Percentiles rank a stretch among this genome's conserved stretches.
Evolutionary conservation across 2,329 filamentous ascomycete genomes (phyloP).

Genomic region (Chalaropsis thielavioides): DNA sequence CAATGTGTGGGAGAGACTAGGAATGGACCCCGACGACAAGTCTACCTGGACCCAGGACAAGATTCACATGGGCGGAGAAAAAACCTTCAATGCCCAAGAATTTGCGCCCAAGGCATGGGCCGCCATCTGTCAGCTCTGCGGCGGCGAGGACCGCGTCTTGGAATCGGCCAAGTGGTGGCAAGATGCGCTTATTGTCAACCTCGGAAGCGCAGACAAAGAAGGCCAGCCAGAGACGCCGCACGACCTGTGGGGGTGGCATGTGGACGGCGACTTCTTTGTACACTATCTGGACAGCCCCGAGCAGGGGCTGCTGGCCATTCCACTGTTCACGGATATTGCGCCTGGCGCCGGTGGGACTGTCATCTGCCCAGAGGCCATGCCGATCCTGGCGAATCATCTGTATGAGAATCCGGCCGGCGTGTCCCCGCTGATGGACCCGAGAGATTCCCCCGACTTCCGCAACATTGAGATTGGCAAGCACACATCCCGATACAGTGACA

Average conservation of each 20-base stretch:
- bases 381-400: constrained; percentile 41
- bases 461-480: constrained; percentile 26
- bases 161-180: constrained; percentile 42
- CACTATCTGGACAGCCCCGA: constrained; percentile 58
- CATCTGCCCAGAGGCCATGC: constrained; percentile 46
- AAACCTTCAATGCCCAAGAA: constrained; percentile 35
- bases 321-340: constrained; percentile 49
- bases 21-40: constrained; percentile 48
- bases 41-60: constrained; percentile 49
- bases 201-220: constrained; percentile 41
- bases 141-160: constrained; percentile 42
- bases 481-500: constrained; percentile 31
- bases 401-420: constrained; percentile 50
- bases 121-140: constrained; percentile 51
- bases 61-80: constrained; percentile 50
- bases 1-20: constrained; percentile 49
- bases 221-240: constrained; percentile 36
- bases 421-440: constrained; percentile 47
- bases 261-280: constrained; percentile 58
- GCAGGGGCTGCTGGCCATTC: constrained; percentile 53
- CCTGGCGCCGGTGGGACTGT: constrained; percentile 48
- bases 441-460: constrained; percentile 34
- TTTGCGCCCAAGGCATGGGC: constrained; percentile 53
- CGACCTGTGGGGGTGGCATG: constrained; percentile 47
- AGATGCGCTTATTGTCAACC: constrained; percentile 55